These are phyloP conservation scores for Leishmania braziliensis DNA, from an alignment of 208 protist genomes.

Conservation along the genomic window DNA sequence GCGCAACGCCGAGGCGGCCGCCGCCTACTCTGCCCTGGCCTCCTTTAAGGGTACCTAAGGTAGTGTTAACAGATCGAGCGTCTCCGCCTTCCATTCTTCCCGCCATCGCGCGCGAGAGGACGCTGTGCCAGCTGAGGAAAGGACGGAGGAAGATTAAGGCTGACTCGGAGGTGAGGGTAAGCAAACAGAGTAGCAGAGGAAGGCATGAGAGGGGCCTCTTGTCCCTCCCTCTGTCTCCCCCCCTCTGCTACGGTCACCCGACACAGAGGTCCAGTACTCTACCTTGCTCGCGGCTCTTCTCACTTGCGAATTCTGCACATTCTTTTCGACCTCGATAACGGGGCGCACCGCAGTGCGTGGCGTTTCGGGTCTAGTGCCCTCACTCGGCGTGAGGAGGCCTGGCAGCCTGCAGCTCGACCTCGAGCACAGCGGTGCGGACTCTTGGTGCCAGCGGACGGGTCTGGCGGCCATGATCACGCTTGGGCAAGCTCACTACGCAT, in stretches of 20 bases:
- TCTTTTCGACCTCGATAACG: not conserved
- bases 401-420: not conserved
- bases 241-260: not conserved
- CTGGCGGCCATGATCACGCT: not conserved
- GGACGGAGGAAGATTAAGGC: not conserved
- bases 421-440: not conserved
- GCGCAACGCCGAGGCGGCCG: slow-evolving; percentile 50
- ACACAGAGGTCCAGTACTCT: not conserved
- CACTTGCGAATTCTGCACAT: not conserved
- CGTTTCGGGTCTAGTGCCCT: not conserved
- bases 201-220: not conserved
- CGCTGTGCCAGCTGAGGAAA: not conserved
- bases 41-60: slow-evolving; percentile 40
- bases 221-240: too few species aligned
- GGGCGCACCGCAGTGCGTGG: not conserved
- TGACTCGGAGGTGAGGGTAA: not conserved
- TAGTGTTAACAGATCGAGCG: too few species aligned
- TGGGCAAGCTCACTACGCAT: not conserved
- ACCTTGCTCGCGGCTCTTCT: not conserved
- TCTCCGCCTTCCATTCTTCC: not conserved
- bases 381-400: not conserved
- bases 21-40: slow-evolving; percentile 53
- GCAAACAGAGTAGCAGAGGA: not conserved
- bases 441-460: not conserved
- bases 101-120: not conserved